Evolutionary conservation across 2,329 filamentous ascomycete genomes (phyloP).

Genomic region (Hymenoscyphus fructigenus): DNA sequence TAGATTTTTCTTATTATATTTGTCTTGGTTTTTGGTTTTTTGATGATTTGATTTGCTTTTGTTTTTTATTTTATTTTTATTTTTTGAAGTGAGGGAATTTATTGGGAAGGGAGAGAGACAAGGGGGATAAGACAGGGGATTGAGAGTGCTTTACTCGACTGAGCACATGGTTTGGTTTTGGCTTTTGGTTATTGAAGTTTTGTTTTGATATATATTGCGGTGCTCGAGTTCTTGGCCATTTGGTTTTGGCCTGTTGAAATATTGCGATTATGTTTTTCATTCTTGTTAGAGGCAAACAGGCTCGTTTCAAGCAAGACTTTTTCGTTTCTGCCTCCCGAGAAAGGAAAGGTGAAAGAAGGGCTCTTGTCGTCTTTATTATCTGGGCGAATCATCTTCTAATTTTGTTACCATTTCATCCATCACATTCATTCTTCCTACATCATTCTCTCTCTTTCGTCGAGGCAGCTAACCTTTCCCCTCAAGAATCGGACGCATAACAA

Average conservation of each 20-base stretch:
- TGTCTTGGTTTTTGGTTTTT: constrained; percentile 4
- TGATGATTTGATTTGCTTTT: too few relatives aligned
- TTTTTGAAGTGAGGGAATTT: neutral
- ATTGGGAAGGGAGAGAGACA: neutral
- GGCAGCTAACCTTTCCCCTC: neutral
- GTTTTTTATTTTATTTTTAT: too few relatives aligned
- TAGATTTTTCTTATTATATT: constrained; percentile 3
- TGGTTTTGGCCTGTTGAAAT: neutral
- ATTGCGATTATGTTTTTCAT: neutral
- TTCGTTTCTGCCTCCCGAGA: neutral
- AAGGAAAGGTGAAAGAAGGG: neutral
- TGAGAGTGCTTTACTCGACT: too few relatives aligned
- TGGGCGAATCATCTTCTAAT: too few relatives aligned
- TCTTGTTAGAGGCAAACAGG: too few relatives aligned
- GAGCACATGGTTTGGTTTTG: too few relatives aligned
- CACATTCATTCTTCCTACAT: neutral
- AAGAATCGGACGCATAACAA: constrained; percentile 80
- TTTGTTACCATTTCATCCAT: neutral
- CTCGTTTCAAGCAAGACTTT: neutral
- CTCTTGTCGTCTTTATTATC: neutral
- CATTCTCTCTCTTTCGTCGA: neutral
- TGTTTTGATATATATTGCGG: too few relatives aligned
- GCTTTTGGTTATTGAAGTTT: too few relatives aligned
- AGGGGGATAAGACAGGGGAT: too few relatives aligned
- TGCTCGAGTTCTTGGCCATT: neutral